Evolutionary conservation across 805 yeast species (phyloP).

Genomic region (Lachancea quebecensis): DNA sequence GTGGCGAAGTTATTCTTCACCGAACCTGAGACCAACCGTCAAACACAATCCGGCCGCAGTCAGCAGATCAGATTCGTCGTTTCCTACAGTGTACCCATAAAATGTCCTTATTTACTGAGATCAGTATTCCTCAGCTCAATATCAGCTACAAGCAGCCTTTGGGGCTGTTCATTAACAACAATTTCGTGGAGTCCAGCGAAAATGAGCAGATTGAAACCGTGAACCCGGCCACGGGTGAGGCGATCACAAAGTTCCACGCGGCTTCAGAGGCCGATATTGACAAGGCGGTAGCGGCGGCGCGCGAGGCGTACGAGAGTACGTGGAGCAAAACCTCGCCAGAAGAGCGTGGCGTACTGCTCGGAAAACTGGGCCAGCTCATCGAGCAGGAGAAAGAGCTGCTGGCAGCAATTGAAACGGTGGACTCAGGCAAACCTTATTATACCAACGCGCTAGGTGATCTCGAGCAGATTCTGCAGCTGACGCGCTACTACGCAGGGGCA

Average conservation of each 20-base stretch:
- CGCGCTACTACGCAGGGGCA: slow-evolving; percentile 62
- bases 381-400: slow-evolving; percentile 40
- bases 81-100: neutral
- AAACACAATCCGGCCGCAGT: no score
- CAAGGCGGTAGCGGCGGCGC: slow-evolving; percentile 44
- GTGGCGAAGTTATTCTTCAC: no score
- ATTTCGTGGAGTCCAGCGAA: slow-evolving; percentile 37
- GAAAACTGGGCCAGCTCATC: slow-evolving; percentile 42
- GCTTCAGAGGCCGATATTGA: slow-evolving; percentile 44
- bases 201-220: slow-evolving; percentile 37
- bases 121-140: slow-evolving; percentile 16
- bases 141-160: slow-evolving; percentile 45
- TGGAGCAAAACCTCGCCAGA: slow-evolving; percentile 44
- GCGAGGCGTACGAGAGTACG: slow-evolving; percentile 35
- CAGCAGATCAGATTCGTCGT: no score
- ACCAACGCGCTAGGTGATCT: slow-evolving; percentile 51
- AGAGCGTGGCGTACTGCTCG: slow-evolving; percentile 36
- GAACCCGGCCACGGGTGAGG: slow-evolving; percentile 45
- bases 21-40: no score
- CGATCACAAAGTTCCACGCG: slow-evolving; percentile 41
- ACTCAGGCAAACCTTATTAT: slow-evolving; percentile 47
- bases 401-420: slow-evolving; percentile 50
- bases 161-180: slow-evolving; percentile 57
- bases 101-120: slow-evolving; percentile 9
- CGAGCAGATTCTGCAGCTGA: slow-evolving; percentile 44